Evolutionary conservation across 371 early-diverging fungal species (phyloP), one percentile per base, ranked within the genome.

Genomic region (Dichotomocladium elegans): DNA sequence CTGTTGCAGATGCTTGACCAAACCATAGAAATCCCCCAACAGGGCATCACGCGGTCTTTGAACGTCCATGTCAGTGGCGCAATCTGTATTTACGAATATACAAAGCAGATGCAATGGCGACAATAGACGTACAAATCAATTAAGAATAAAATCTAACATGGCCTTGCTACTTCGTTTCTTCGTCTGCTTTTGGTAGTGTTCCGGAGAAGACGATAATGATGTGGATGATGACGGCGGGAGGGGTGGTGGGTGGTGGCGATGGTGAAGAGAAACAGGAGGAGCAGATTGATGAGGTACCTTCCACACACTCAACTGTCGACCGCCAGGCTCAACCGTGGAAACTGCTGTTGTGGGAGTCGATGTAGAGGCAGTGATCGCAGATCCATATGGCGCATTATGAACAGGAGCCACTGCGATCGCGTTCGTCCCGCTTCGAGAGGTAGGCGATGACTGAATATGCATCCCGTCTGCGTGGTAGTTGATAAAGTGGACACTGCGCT

Each of bases 21-120:
- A 27, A 66, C 81, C 8, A 66, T 86, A 11, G 83, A 86, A 57
- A 83, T 86, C 21, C 83, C 83, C 22, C 87, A 86, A 54, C 81
- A 77, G 58, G 87, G 87, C 26, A 66, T 83, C 12, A 79, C 70
- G 2, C 66, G 81, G 27, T 79, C 80, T 12, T 58, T 86, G 44
- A 86, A 86, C 51, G 87, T 86, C 0, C 85, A 86, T 60, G 87
- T 86, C 24, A 77, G 76, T 50, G 85, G 80, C 40, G 71, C 84
- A 7, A 68, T 86, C 45, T 72, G 80, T 34, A 61, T 84, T 33
- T 83, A 80, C 58, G 81, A 81, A 57, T 84, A 76, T 51, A 71
- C 79, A n/a, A 82, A 81, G 43, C 74, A 74, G 37, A 74, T 74
- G 62, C 68, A 70, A 26, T 70, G 74, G 70, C 62, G 63, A 49